These are phyloP conservation scores for Viridothelium virens DNA, from an alignment of 495 filamentous ascomycete species.

Conservation along the genomic window DNA sequence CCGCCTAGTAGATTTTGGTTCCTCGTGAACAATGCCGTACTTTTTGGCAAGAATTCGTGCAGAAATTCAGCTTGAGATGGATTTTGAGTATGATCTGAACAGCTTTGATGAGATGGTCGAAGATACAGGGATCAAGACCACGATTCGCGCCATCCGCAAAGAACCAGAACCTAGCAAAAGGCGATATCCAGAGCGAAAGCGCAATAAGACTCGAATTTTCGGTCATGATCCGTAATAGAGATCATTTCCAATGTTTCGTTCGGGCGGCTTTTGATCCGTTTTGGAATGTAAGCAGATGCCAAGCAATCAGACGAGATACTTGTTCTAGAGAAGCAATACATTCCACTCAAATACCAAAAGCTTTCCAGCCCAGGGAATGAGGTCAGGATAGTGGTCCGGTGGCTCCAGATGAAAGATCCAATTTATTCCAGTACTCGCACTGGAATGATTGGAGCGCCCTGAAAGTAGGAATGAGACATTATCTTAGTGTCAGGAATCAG, in stretches of 20 bases:
- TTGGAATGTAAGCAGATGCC: too few species aligned
- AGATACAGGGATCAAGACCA: not conserved
- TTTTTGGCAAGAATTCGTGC: not conserved
- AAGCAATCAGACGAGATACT: too few species aligned
- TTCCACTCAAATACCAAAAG: too few species aligned
- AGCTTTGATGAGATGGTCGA: not conserved
- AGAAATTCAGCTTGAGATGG: not conserved
- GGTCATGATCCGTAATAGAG: not conserved
- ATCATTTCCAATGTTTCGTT: not conserved
- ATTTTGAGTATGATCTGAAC: not conserved
- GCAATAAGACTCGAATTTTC: not conserved
- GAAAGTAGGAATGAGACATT: too few species aligned
- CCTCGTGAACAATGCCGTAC: not conserved
- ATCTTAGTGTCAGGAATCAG: too few species aligned
- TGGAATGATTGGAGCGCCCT: too few species aligned
- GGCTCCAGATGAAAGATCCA: too few species aligned
- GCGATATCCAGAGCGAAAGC: not conserved
- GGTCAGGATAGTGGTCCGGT: too few species aligned
- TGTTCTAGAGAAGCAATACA: too few species aligned
- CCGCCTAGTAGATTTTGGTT: not conserved
- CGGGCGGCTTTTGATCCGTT: not conserved
- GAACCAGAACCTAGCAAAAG: not conserved
- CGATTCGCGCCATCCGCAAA: not conserved
- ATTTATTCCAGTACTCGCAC: too few species aligned
- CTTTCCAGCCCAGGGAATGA: too few species aligned